Evolutionary conservation across 2,329 filamentous ascomycete species (phyloP).

Genomic region (Davidsoniella australis): DNA sequence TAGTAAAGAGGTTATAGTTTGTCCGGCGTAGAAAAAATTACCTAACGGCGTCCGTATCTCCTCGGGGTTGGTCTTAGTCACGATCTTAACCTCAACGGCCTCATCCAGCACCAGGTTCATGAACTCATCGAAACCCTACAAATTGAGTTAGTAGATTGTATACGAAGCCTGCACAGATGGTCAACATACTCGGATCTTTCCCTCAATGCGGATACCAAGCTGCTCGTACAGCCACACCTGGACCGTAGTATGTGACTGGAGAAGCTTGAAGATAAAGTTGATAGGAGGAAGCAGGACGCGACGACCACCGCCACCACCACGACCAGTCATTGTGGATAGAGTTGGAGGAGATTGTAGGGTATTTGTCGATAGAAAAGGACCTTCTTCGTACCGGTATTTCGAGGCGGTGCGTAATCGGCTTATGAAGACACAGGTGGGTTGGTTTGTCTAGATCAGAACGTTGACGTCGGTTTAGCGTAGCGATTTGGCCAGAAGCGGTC

Average conservation of each 20-base stretch:
- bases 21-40: constrained; percentile 24
- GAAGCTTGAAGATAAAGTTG: constrained; percentile 52
- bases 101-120: constrained; percentile 98
- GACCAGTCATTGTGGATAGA: constrained; percentile 35
- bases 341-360: not conserved
- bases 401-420: not conserved
- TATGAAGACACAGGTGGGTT: not conserved
- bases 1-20: not conserved
- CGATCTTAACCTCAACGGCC: constrained; percentile 75
- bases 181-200: constrained; percentile 71
- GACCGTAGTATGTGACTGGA: constrained; percentile 65
- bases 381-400: too few relatives aligned
- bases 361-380: not conserved
- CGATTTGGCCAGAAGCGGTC: not conserved
- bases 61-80: constrained; percentile 59
- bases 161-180: constrained; percentile 36
- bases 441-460: not conserved
- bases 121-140: constrained; percentile 91
- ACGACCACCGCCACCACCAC: constrained; percentile 37
- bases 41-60: constrained; percentile 67
- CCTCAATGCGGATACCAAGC: constrained; percentile 82
- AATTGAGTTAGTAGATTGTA: constrained; percentile 13
- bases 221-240: constrained; percentile 97
- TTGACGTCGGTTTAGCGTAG: not conserved
- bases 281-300: constrained; percentile 44